phyloP scores from a whole-genome alignment of 805 yeast species.

The Candida hungchunana region DNA sequence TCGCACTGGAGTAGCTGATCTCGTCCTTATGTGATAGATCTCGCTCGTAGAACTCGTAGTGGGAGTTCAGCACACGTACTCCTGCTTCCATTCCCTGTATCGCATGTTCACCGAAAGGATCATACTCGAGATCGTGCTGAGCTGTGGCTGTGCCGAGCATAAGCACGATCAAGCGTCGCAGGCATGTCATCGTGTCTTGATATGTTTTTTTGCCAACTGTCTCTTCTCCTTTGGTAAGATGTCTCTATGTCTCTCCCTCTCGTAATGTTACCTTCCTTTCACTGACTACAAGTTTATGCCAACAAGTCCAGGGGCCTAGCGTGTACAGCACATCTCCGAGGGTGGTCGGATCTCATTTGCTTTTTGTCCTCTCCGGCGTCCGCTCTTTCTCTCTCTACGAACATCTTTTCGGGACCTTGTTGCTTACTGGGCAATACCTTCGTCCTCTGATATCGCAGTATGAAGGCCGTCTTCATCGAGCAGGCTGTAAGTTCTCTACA shows the following conservation, averaged over 20 bases:
- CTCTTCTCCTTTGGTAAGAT: no score
- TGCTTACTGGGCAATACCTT: background rate
- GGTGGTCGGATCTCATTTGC: no score
- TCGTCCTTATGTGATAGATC: background rate
- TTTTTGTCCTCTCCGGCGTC: no score
- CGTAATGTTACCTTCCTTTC: no score
- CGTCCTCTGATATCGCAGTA: background rate
- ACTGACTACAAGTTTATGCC: no score
- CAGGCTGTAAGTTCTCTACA: constrained; percentile 23
- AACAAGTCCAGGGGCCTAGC: no score
- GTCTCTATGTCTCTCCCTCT: no score
- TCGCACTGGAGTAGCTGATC: background rate
- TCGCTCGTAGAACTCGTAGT: background rate
- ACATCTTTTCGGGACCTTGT: background rate
- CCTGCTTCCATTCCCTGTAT: background rate
- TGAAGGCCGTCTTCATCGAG: constrained; percentile 27
- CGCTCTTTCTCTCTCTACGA: background rate
- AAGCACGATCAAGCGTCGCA: background rate
- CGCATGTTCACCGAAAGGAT: background rate
- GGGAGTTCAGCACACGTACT: background rate
- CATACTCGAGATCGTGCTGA: background rate
- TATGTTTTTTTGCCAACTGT: no score
- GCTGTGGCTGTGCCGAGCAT: background rate
- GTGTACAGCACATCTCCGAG: no score
- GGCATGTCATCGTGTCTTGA: background rate